Conservation (phyloP, 2,329 filamentous ascomycete genomes). For the Colletotrichum lini region DNA sequence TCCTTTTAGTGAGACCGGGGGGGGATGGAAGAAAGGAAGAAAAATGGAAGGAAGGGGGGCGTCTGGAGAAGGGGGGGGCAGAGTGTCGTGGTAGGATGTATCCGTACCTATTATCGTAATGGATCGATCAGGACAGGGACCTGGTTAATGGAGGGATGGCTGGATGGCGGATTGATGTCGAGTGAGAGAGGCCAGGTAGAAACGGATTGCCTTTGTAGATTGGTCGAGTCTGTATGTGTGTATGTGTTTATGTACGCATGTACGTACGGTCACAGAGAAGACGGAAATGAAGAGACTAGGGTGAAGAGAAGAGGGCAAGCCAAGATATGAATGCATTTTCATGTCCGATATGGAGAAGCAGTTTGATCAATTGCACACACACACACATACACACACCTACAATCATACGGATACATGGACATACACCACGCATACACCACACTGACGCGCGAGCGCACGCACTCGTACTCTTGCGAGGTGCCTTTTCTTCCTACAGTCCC, state of each 20-base stretch:
- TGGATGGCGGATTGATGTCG: neutral
- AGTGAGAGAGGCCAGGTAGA: constrained; percentile 18
- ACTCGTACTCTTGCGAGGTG: constrained; percentile 4
- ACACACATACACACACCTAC: constrained; percentile 3
- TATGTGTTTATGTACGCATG: neutral
- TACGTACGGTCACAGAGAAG: constrained; percentile 4
- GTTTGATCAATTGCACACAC: constrained; percentile 25
- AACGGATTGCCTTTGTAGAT: constrained; percentile 28
- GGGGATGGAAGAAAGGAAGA: constrained; percentile 30
- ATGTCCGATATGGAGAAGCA: constrained; percentile 14
- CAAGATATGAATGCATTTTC: constrained; percentile 26
- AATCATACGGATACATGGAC: neutral
- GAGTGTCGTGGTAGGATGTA: constrained; percentile 8
- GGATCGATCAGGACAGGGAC: constrained; percentile 31
- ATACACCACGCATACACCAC: constrained; percentile 13
- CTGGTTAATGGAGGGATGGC: constrained; percentile 20
- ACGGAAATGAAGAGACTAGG: constrained; percentile 8
- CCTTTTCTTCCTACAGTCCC: neutral
- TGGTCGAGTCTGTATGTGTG: constrained; percentile 1
- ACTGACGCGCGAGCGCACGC: constrained; percentile 11
- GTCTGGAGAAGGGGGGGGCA: constrained; percentile 9
- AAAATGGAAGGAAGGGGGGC: constrained; percentile 16
- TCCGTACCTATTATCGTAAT: constrained; percentile 1
- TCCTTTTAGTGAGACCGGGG: constrained; percentile 41
- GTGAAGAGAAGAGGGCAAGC: constrained; percentile 5